These are phyloP conservation scores for Chondrostereum purpureum DNA, from an alignment of 1,284 basidiomycete genomes.

Conservation along the genomic window DNA sequence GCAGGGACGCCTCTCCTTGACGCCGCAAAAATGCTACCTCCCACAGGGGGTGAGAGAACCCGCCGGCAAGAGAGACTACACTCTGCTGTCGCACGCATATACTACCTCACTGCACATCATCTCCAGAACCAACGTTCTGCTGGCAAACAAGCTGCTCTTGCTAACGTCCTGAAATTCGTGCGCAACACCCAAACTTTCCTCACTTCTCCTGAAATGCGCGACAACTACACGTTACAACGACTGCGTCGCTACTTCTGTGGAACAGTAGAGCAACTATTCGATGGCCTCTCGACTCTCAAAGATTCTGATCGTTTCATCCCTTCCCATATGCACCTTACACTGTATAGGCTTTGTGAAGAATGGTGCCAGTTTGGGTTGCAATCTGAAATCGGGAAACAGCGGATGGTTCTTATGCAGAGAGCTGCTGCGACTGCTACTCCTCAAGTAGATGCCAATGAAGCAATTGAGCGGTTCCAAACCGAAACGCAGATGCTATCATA, in stretches of 20 bases:
- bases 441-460: conserved; percentile 42
- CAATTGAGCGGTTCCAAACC: conserved; percentile 64
- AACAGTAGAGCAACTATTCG: conserved; percentile 81
- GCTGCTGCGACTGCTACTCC: conserved; percentile 51
- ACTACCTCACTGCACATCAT: conserved; percentile 77
- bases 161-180: conserved; percentile 82
- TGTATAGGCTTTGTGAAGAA: conserved; percentile 87
- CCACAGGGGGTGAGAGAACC: conserved; percentile 44
- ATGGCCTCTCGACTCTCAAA: conserved; percentile 65
- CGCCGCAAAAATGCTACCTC: conserved; percentile 35
- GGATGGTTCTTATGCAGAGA: conserved; percentile 71
- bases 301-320: conserved; percentile 77
- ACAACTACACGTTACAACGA: conserved; percentile 76
- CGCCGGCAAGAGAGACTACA: conserved; percentile 78
- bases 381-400: conserved; percentile 68
- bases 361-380: conserved; percentile 88
- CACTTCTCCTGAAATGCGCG: conserved; percentile 62
- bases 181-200: conserved; percentile 78
- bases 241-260: conserved; percentile 88
- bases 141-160: conserved; percentile 66
- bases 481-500: conserved; percentile 71
- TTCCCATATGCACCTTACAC: conserved; percentile 67
- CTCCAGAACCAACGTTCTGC: conserved; percentile 69
- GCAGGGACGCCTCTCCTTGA: conserved; percentile 26
- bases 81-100: conserved; percentile 87